Base-by-base conservation (phyloP, 805 yeast species). In the Yarrowia sp. region DNA sequence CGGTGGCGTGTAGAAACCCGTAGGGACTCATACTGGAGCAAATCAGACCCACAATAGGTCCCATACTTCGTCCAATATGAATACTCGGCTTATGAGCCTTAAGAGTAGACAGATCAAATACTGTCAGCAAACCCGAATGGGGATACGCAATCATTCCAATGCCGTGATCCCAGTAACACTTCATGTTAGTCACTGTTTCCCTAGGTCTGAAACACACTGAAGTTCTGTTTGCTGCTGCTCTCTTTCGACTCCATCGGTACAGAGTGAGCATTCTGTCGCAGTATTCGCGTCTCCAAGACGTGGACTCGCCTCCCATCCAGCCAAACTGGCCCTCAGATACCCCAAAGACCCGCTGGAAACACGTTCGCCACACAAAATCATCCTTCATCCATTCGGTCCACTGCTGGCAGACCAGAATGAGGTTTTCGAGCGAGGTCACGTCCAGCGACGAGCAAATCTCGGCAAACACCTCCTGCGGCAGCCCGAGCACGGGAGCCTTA, bases 321-420 rank as follows among this genome's bases (percentile, higher is more conserved):
- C 64, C 64, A 55, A 55, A 55, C 36, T 55, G 47, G 42, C 64
- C 50, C 28, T 58, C 51, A 1, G 50, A 35, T 11, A 44, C 51
- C 1, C 64, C 64, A 33, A 58, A 58, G 33, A 44, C 64, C 35
- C 51, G 50, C 43, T 43, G 51, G 51, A 58, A 58, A 43, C 64
- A 58, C 22, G 64, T 58, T 36, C 64, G 64, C 64, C 64, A 58
- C 41, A 58, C 64, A 44, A 58, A 58, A 15, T 58, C 64, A 32
- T 44, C 64, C 50, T 43, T 43, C 50, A 58, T 43, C 64, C 64
- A 58, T 14, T 43, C 51, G 18, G 50, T 58, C 64, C 64, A 58
- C 35, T 58, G 50, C 22, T 58, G 39, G 35, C 64, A 58, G 13
- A 58, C 64, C n/a, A 58, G 51, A 4, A 35, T 18, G 38, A 43